Evolutionary conservation across 2,329 filamentous ascomycete species (phyloP), one percentile per base, ranked within the genome.

Genomic region (Aspergillus vadensis): DNA sequence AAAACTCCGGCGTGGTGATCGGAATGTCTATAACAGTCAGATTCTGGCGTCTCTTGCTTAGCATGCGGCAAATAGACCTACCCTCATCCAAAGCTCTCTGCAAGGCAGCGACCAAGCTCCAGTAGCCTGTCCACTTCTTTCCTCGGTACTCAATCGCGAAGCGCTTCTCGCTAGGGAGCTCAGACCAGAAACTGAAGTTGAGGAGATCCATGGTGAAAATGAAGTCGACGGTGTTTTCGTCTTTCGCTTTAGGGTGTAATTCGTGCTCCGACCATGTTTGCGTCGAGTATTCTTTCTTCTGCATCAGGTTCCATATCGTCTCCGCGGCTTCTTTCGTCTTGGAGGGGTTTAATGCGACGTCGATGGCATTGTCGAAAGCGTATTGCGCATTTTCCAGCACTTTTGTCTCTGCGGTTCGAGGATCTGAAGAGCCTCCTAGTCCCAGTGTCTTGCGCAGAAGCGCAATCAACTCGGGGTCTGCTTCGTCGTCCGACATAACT

Each of bases 171-270:
- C 90, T 88, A 2, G 76, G 70, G 61, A 82, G 77, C 55, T 91
- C 88, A 14, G 91, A 96, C 95, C 95, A 99, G 76, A 99, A 99
- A 21, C 89, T 96, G 73, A 98, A 99, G 74, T 99, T 99, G 54
- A 99, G 80, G 27, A 99, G 77, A 74, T 99, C 95, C 92, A 99
- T 96, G 19, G 91, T 92, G 74, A 99, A 98, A 69, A 99, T 94
- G 74, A 99, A 98, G 64, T 91, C 89, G 21, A 96, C 86, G 0
- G 92, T 93, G 54, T 78, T 83, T 70, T 91, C 90, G 72, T 96
- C 88, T 71, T 92, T 92, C 44, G 85, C 70, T 74, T 93, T 90
- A 1, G 95, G 95, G 70, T 99, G 95, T 41, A 99, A 81, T 73
- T 95, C 91, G 75, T 98, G 92, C 70, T 90, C 85, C 14, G 91